These are phyloP conservation scores for Mycena filopes DNA, from an alignment of 768 basidiomycete genomes.

Conservation along the genomic window DNA sequence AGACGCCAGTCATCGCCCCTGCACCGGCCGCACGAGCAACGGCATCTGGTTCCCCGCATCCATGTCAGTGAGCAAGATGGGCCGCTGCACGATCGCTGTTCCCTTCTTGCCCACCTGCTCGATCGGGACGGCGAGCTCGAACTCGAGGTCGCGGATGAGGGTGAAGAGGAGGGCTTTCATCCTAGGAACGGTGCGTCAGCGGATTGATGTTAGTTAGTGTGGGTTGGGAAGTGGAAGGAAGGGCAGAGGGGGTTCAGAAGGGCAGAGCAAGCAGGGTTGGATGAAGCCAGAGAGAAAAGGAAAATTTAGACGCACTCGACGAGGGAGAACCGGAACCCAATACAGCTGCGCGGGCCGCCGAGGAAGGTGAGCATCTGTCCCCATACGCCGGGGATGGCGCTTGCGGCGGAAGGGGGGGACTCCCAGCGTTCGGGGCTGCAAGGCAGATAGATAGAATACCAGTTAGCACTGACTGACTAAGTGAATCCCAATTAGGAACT, in stretches of 20 bases:
- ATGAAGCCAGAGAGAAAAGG: too few relatives aligned
- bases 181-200: background rate
- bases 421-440: conserved; percentile 59
- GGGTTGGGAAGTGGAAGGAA: too few relatives aligned
- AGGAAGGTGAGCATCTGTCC: conserved; percentile 52
- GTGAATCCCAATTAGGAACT: background rate
- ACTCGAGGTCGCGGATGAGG: conserved; percentile 3
- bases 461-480: too few relatives aligned
- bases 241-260: too few relatives aligned
- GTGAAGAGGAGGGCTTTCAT: conserved; percentile 8
- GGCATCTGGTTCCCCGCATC: conserved; percentile 20
- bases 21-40: conserved; percentile 8
- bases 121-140: conserved; percentile 4
- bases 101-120: background rate
- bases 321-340: conserved; percentile 36
- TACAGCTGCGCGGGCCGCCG: conserved; percentile 57
- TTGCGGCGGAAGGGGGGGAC: conserved; percentile 32
- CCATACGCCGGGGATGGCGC: conserved; percentile 52
- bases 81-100: conserved; percentile 4
- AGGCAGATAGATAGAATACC: background rate
- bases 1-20: background rate
- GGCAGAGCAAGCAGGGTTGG: too few relatives aligned
- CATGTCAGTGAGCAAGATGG: conserved; percentile 11
- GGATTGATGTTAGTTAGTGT: too few relatives aligned
- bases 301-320: background rate